Evolutionary conservation across 176 grass and related monocot species (phyloP), one percentile per base, ranked within the genome.

Genomic region (Oryza australiensis): DNA sequence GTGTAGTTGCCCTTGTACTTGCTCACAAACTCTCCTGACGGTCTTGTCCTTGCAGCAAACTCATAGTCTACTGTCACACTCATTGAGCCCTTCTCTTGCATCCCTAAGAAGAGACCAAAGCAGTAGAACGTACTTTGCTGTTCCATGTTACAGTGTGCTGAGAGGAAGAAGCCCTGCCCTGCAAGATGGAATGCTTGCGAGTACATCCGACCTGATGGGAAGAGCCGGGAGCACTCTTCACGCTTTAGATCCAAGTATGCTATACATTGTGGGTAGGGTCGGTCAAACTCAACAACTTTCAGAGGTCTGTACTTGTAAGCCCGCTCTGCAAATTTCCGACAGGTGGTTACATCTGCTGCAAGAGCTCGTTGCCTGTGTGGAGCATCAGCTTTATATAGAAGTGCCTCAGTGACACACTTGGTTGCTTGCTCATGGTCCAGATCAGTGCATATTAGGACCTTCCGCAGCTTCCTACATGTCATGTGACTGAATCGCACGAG

Each of bases 41-140:
- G 78, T 60, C 79, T 86, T 12, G 55, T 66, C 48, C 94, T 93
- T 41, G 89, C 94, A 16, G 94, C 89, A 82, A 97, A 86, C 62
- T 97, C 94, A 8, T 86, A 92, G 76, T 97, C 87, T 37, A 94
- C 85, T 0, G 89, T 94, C 18, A 97, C 89, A 9, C 89, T 90
- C 18, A 80, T 85, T 9, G 93, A 95, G n/a, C 93, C 93, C 75
- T 95, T 95, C 60, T 95, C 93, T 85, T 95, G 93, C 93, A 95
- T 95, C 65, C 93, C 93, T 14, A 97, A 82, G 74, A 97, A 97
- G 45, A 97, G 82, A 3, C 89, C 91, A 9, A 97, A 97, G 66
- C 84, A 88, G 66, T 90, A 84, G 7, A 86, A 77, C 0, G 82
- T 72, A 32, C 87, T 97, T 20, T 90, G 85, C 71, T 88, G 87